Conservation (phyloP, 2,329 filamentous ascomycete genomes). For the Colletotrichum sublineola region DNA sequence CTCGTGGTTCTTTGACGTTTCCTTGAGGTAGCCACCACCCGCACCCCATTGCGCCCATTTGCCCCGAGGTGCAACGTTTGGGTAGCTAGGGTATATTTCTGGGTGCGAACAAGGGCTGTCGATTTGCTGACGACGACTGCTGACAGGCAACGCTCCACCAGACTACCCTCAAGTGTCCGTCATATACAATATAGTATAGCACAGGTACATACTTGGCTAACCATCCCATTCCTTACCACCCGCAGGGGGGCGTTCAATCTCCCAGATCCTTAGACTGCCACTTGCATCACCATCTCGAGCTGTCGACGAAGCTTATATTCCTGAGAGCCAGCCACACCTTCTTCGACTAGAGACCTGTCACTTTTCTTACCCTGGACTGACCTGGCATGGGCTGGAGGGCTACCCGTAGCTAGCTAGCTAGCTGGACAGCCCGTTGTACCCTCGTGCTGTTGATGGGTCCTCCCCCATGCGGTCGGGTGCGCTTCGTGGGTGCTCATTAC, state of each 20-base stretch:
- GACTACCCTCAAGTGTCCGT: constrained; percentile 23
- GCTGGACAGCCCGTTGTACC: background rate
- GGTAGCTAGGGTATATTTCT: constrained; percentile 19
- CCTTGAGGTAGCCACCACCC: constrained; percentile 21
- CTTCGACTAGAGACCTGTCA: constrained; percentile 29
- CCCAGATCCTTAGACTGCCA: constrained; percentile 26
- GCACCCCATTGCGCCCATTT: constrained; percentile 17
- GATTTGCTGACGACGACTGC: constrained; percentile 35
- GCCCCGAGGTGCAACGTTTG: background rate
- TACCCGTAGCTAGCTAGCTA: background rate
- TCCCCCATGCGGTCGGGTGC: background rate
- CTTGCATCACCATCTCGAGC: constrained; percentile 17
- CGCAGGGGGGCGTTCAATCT: constrained; percentile 21
- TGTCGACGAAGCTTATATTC: constrained; percentile 37
- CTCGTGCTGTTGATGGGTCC: constrained; percentile 15
- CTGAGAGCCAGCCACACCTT: constrained; percentile 31
- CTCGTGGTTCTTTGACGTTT: constrained; percentile 31
- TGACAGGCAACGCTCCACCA: constrained; percentile 41
- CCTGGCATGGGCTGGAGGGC: background rate
- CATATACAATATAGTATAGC: background rate
- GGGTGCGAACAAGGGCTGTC: constrained; percentile 15
- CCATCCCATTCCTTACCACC: constrained; percentile 21
- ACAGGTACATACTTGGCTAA: background rate
- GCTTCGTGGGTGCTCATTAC: constrained; percentile 16
- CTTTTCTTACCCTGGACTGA: background rate